A percentile compares a stretch with the other conserved stretches of the same genome.
These are phyloP conservation scores for Talaromyces sp. DNA, from an alignment of 2,329 filamentous ascomycete species.

Conservation along the genomic window DNA sequence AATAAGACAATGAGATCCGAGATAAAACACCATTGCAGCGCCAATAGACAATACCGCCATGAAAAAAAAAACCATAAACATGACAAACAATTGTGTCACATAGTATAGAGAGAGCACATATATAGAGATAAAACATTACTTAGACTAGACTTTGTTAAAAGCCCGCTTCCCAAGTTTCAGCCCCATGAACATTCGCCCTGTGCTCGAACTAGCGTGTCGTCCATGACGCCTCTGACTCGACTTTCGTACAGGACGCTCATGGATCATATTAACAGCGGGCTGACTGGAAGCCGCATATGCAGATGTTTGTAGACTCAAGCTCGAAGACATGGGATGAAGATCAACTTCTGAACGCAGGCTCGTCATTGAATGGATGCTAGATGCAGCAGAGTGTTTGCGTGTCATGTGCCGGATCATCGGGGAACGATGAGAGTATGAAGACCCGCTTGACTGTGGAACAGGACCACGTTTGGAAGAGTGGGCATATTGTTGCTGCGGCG, in stretches of 20 bases:
- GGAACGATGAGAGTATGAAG: conserved; percentile 24
- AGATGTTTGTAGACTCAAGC: not conserved
- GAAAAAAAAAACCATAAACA: not conserved
- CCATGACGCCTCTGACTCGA: conserved; percentile 21
- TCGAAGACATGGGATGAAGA: not conserved
- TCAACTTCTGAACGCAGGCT: conserved; percentile 35
- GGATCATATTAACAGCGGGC: not conserved
- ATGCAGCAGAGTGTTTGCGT: conserved; percentile 29
- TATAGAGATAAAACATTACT: not conserved
- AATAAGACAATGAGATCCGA: not conserved
- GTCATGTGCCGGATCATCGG: conserved; percentile 30
- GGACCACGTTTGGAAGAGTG: conserved; percentile 22
- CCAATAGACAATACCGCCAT: not conserved
- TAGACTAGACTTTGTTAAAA: conserved; percentile 16
- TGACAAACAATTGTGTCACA: too few species aligned
- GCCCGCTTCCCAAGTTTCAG: conserved; percentile 26
- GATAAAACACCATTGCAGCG: not conserved
- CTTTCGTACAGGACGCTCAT: conserved; percentile 11
- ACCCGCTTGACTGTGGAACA: conserved; percentile 22
- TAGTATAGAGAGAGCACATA: too few species aligned
- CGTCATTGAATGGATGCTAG: conserved; percentile 32
- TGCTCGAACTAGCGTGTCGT: conserved; percentile 19
- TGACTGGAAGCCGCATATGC: conserved; percentile 7
- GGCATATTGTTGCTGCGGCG: conserved; percentile 20
- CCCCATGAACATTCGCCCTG: conserved; percentile 24